These are phyloP conservation scores for Cytospora paraplurivora DNA, from an alignment of 2,329 filamentous ascomycete genomes.

Conservation along the genomic window DNA sequence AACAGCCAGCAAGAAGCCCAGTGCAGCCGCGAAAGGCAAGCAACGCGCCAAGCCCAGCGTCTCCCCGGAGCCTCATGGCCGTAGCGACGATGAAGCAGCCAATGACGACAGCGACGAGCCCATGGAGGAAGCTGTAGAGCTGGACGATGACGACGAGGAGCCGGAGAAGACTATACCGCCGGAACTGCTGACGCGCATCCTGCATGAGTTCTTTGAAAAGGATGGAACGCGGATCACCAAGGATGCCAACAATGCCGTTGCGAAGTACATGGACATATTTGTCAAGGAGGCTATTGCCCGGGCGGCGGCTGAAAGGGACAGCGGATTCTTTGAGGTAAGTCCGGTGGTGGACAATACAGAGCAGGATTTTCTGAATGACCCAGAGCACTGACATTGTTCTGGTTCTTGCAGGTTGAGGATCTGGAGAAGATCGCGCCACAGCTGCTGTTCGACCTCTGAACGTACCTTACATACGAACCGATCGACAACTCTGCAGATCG, in stretches of 20 bases:
- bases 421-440: constrained; percentile 86
- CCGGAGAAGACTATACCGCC: constrained; percentile 62
- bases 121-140: constrained; percentile 37
- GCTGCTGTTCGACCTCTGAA: constrained; percentile 80
- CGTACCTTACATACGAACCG: constrained; percentile 43
- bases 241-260: constrained; percentile 75
- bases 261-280: constrained; percentile 89
- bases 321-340: constrained; percentile 74
- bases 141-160: constrained; percentile 32
- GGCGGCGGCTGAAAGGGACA: constrained; percentile 69
- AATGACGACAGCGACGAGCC: constrained; percentile 36
- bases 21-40: constrained; percentile 21
- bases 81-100: constrained; percentile 14
- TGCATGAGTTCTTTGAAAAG: constrained; percentile 78
- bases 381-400: constrained; percentile 22
- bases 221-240: constrained; percentile 72
- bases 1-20: constrained; percentile 22
- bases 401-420: constrained; percentile 69
- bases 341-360: not conserved
- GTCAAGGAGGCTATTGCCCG: constrained; percentile 85
- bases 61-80: constrained; percentile 33
- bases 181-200: constrained; percentile 72
- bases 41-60: constrained; percentile 20
- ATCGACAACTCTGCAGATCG: not conserved
- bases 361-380: constrained; percentile 6